Conservation (phyloP, 441 rosid genomes). For the Arabidopsis lyrata region DNA sequence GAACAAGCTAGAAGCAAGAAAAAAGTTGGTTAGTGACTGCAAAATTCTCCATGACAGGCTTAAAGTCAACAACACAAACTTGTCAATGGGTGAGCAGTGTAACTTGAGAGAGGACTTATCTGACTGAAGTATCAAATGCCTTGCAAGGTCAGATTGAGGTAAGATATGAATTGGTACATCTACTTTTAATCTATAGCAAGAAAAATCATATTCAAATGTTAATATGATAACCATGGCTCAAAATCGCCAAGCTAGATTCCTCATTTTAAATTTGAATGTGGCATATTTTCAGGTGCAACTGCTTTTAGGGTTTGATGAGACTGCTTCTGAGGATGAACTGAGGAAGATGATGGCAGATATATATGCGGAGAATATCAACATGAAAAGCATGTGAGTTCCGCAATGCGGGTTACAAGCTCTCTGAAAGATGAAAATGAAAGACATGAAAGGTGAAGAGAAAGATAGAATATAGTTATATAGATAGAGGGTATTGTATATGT, state of each 20-base stretch:
- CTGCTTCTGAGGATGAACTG: slow-evolving; percentile 56
- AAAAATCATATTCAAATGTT: not conserved
- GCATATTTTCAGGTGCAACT: slow-evolving; percentile 57
- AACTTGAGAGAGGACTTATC: slow-evolving; percentile 49
- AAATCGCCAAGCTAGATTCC: not conserved
- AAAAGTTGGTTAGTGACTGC: slow-evolving; percentile 70
- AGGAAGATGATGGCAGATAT: slow-evolving; percentile 63
- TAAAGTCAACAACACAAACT: slow-evolving; percentile 63
- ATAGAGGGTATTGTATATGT: not conserved
- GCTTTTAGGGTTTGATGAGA: slow-evolving; percentile 58
- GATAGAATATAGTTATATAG: not conserved
- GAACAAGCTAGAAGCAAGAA: slow-evolving; percentile 52
- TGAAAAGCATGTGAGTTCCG: slow-evolving; percentile 72
- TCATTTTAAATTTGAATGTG: not conserved
- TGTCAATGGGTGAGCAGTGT: slow-evolving; percentile 57
- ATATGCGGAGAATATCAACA: slow-evolving; percentile 60
- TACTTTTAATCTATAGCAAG: slow-evolving; percentile 5
- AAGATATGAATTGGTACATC: slow-evolving; percentile 53
- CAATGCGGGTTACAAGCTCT: slow-evolving; percentile 46
- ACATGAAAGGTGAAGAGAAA: not conserved
- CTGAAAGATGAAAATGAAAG: slow-evolving; percentile 8
- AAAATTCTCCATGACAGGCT: slow-evolving; percentile 64
- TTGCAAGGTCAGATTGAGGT: slow-evolving; percentile 53
- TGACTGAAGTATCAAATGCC: slow-evolving; percentile 60
- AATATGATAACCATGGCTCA: not conserved